Percentiles rank a stretch among this genome's conserved stretches.
phyloP scores from a whole-genome alignment of 2,329 filamentous ascomycete species.

The Monilinia laxa region DNA sequence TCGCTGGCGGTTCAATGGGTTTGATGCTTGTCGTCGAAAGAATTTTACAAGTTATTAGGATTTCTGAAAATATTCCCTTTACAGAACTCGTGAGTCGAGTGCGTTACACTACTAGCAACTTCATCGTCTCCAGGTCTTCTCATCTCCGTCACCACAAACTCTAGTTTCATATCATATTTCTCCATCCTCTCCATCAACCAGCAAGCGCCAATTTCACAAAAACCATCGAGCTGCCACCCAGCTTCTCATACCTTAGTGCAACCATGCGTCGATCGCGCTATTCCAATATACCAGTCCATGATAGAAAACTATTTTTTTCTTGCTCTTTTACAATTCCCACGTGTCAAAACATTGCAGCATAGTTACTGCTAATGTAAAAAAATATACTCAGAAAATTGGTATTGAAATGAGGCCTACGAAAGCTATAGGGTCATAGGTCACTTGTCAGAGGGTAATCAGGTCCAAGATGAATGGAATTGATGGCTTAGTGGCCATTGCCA shows the following conservation, averaged over 20 bases:
- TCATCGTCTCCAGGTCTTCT: neutral
- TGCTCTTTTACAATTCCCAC: neutral
- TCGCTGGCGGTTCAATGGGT: neutral
- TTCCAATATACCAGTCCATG: neutral
- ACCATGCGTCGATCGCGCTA: neutral
- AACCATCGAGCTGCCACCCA: neutral
- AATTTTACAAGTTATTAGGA: neutral
- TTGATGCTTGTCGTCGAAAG: neutral
- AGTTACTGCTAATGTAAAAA: neutral
- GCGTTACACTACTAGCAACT: neutral
- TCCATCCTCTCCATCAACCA: neutral
- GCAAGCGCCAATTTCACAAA: neutral
- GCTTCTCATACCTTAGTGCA: neutral
- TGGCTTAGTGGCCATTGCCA: neutral
- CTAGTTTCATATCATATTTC: neutral
- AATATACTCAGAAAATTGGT: neutral
- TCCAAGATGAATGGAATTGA: neutral
- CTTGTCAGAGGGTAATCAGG: neutral
- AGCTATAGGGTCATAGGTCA: neutral
- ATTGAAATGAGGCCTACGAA: neutral
- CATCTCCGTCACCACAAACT: neutral
- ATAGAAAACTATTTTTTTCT: neutral
- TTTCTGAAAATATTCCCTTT: neutral
- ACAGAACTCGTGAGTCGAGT: neutral
- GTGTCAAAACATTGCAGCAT: neutral